phyloP scores from a whole-genome alignment of 176 grass and related monocot species.

The Bolboschoenus planiculmis region DNA sequence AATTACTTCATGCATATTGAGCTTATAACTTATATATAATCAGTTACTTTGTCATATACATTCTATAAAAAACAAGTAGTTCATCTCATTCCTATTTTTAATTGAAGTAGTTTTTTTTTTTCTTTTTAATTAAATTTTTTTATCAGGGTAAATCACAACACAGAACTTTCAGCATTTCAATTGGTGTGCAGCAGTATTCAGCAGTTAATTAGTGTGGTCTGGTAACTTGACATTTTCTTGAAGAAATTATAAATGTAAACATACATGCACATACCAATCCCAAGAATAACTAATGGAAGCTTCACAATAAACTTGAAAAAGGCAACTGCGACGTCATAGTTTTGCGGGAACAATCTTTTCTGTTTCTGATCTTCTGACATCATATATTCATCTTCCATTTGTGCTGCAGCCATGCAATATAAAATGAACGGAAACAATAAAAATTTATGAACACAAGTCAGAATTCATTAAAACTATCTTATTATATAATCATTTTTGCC shows the following conservation, averaged over 20 bases:
- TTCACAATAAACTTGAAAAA: neutral
- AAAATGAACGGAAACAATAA: neutral
- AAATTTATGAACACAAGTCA: too few relatives aligned
- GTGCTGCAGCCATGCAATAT: neutral
- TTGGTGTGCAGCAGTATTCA: too few relatives aligned
- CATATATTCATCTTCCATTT: neutral
- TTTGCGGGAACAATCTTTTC: neutral
- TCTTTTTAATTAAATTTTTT: too few relatives aligned
- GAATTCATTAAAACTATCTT: neutral
- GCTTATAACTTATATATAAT: too few relatives aligned
- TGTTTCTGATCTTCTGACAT: neutral
- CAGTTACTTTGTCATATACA: too few relatives aligned
- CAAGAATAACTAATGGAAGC: neutral
- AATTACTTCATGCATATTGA: too few relatives aligned
- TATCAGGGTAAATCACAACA: too few relatives aligned
- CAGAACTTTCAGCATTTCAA: too few relatives aligned
- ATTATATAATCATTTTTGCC: neutral
- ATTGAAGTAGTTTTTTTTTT: too few relatives aligned
- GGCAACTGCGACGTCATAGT: neutral
- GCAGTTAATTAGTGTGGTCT: too few relatives aligned
- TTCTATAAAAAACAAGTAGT: too few relatives aligned
- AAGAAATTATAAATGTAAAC: neutral
- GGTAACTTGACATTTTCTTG: neutral
- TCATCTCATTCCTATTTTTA: too few relatives aligned
- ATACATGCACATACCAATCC: neutral